Conservation (phyloP, 805 yeast genomes). For the Kodamaea hsintzibuensis region DNA sequence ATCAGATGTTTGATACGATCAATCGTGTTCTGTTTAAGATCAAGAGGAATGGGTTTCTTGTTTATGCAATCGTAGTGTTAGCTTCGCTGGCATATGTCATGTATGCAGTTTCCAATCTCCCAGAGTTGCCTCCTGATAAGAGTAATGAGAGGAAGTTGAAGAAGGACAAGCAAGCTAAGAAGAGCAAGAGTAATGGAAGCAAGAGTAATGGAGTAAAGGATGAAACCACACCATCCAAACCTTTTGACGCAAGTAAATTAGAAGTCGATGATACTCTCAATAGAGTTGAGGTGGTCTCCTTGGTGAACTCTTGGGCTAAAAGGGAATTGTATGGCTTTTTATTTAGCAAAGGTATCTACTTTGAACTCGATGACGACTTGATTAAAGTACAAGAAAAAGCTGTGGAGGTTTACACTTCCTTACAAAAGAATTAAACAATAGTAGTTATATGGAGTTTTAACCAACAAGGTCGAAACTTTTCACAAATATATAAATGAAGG, state of each 20-base stretch:
- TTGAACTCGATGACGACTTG: constrained; percentile 21
- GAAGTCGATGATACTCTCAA: not conserved
- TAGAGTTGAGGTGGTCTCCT: not conserved
- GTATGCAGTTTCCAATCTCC: constrained; percentile 20
- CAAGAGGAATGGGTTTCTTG: constrained; percentile 36
- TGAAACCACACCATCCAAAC: not conserved
- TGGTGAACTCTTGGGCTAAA: constrained; percentile 17
- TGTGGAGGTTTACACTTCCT: constrained; percentile 12
- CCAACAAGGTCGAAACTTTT: constrained; percentile 1
- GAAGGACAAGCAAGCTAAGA: not conserved
- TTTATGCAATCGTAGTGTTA: constrained; percentile 34
- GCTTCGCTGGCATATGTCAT: constrained; percentile 29
- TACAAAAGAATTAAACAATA: not conserved
- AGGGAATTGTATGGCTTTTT: constrained; percentile 19
- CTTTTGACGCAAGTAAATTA: constrained; percentile 5
- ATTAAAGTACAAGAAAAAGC: constrained; percentile 13
- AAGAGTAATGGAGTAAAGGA: not conserved
- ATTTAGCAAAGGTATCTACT: constrained; percentile 15
- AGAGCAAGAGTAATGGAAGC: not conserved
- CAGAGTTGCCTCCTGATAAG: constrained; percentile 12
- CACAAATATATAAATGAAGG: not conserved
- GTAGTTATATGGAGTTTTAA: not conserved
- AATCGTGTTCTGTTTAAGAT: constrained; percentile 30
- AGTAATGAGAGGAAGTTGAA: constrained; percentile 6
- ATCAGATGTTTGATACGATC: constrained; percentile 22